Evolutionary conservation across 1,139 yeast genomes (phyloP), one percentile per base, ranked within the genome.

Genomic region (Candida neerlandica): DNA sequence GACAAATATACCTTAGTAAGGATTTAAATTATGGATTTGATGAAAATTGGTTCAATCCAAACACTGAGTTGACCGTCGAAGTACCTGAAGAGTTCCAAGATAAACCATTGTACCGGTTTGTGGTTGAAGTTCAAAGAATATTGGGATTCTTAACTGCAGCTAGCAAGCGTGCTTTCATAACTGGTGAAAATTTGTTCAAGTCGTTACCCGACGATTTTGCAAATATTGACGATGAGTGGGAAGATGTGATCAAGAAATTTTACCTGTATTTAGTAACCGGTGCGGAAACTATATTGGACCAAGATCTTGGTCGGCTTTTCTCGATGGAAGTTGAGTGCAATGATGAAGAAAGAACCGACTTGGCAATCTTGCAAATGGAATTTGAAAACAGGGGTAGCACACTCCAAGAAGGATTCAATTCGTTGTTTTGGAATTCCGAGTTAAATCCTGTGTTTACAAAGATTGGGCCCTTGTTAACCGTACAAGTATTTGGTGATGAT

Each of bases 371-470:
- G 37, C 73, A 72, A 27, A 62, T 75, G 11, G 79, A 75, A 29
- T 43, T 56, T n/a, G 79, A 72, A 14, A 47, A 59, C 6, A 56
- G 75, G 33, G 58, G 59, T n/a, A 18, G 57, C 2, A 61, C 59
- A 18, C 55, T 75, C 16, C 67, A 69, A 48, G 69, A 66, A 41
- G 59, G 74, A 0, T 62, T 76, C 45, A 67, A 69, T 55, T 65
- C 60, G 39, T 59, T 75, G 51, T 71, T 76, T 47, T 75, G 80
- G 80, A 65, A 62, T 18, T 56, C 49, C 29, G 71, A 66, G 19
- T 35, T 43, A 27, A 43, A 34, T 15, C 45, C 45, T 1, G 33
- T 35, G 12, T 67, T 72, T 44, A 57, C 58, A 5, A 50, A 55
- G 5, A 55, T 72, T 14, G 68, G 75, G 2, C 70, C 71, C 2